Conservation (phyloP, 108 stramenopile genomes). For the Cylindrotheca closterium region DNA sequence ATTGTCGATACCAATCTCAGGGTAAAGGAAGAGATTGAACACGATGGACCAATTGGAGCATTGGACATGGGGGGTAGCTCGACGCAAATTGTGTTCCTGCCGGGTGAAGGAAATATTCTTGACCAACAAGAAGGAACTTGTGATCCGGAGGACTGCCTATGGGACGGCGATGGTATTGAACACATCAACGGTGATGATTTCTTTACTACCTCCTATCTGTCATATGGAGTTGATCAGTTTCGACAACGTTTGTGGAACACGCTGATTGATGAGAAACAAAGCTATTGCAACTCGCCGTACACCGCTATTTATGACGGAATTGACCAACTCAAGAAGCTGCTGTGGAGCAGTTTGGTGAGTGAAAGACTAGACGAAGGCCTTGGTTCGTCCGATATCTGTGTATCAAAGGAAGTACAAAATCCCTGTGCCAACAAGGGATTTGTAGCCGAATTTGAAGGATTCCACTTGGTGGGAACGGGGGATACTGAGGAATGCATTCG, state of each 20-base stretch:
- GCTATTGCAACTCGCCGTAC: too few relatives aligned
- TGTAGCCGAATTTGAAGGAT: constrained; percentile 52
- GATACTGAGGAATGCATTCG: constrained; percentile 65
- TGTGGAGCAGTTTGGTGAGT: too few relatives aligned
- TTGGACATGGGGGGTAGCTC: constrained; percentile 89
- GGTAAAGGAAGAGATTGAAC: constrained; percentile 26
- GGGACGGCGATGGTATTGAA: background rate
- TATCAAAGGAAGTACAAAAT: constrained; percentile 49
- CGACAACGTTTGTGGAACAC: constrained; percentile 79
- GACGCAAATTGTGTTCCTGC: constrained; percentile 82
- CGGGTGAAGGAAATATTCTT: constrained; percentile 7
- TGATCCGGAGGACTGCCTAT: constrained; percentile 2
- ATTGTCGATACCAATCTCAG: constrained; percentile 70
- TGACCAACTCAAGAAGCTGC: too few relatives aligned
- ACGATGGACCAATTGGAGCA: constrained; percentile 62
- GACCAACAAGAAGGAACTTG: background rate
- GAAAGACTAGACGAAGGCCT: constrained; percentile 2
- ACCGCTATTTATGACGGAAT: too few relatives aligned
- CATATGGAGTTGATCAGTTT: constrained; percentile 89
- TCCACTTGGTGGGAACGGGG: constrained; percentile 71
- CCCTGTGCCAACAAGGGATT: constrained; percentile 81
- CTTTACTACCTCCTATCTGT: constrained; percentile 81
- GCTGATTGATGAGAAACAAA: constrained; percentile 71
- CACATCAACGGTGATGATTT: constrained; percentile 69
- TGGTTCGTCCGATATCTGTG: constrained; percentile 21